phyloP scores from a whole-genome alignment of 225 moss, liverwort and hornwort species.

The Lunularia cruciata region DNA sequence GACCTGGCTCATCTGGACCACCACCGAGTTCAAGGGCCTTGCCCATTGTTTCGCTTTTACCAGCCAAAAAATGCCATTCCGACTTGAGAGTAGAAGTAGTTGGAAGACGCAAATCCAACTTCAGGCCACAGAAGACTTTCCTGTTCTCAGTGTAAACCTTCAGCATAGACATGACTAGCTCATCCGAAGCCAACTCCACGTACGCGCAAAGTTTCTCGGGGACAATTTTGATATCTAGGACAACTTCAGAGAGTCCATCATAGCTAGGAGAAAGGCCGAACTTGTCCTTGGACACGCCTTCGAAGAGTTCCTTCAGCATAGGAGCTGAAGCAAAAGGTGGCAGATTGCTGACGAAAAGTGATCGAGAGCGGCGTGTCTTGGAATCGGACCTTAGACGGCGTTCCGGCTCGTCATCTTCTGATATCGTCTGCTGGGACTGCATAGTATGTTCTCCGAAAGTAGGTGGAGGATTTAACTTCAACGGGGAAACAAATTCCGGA shows the following conservation, averaged over 20 bases:
- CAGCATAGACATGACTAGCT: constrained; percentile 35
- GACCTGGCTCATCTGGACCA: constrained; percentile 18
- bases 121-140: constrained; percentile 36
- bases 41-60: constrained; percentile 26
- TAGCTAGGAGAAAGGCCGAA: constrained; percentile 22
- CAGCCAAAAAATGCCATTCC: constrained; percentile 31
- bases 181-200: constrained; percentile 47
- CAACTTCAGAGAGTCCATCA: constrained; percentile 35
- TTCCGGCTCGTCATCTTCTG: constrained; percentile 40
- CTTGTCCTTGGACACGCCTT: constrained; percentile 42
- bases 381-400: constrained; percentile 24
- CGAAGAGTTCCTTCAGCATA: constrained; percentile 41
- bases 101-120: constrained; percentile 38
- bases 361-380: constrained; percentile 24
- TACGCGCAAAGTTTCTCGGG: constrained; percentile 33
- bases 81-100: constrained; percentile 4
- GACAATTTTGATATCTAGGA: constrained; percentile 36
- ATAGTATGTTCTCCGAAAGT: constrained; percentile 14
- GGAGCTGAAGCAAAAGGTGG: constrained; percentile 34
- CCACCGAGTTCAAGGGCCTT: constrained; percentile 28
- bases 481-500: constrained; percentile 23
- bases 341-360: constrained; percentile 42
- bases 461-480: constrained; percentile 23
- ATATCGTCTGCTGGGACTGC: constrained; percentile 29
- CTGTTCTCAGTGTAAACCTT: constrained; percentile 40